phyloP scores from a whole-genome alignment of 2,329 filamentous ascomycete species.

The Phaeoacremonium minimum region DNA sequence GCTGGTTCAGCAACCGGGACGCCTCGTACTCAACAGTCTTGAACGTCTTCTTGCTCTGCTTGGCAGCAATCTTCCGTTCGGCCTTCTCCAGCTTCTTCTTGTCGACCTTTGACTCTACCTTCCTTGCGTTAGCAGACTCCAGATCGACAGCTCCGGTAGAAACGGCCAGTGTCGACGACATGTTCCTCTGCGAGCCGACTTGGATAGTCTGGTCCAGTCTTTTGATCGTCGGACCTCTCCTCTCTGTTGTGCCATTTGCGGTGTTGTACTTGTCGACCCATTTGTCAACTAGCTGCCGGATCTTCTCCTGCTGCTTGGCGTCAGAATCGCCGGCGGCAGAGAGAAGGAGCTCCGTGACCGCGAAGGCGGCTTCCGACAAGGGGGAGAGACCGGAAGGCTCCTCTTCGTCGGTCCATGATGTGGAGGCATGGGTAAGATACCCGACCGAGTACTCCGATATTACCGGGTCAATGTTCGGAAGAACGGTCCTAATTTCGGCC shows the following conservation, averaged over 20 bases:
- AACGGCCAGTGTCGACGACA: conserved; percentile 91
- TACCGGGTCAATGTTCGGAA: conserved; percentile 84
- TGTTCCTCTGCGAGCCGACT: conserved; percentile 88
- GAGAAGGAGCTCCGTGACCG: conserved; percentile 82
- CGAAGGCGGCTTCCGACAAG: conserved; percentile 75
- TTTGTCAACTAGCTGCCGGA: conserved; percentile 80
- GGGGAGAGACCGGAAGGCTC: conserved; percentile 65
- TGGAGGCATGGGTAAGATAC: conserved; percentile 91
- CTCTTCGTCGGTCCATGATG: conserved; percentile 70
- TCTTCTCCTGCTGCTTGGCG: conserved; percentile 66
- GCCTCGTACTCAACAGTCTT: conserved; percentile 98
- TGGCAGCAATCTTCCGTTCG: conserved; percentile 93
- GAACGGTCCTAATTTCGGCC: conserved; percentile 75
- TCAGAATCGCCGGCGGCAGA: conserved; percentile 88
- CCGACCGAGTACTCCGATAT: conserved; percentile 91
- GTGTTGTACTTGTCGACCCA: conserved; percentile 81
- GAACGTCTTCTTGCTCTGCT: conserved; percentile 97
- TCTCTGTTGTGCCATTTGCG: conserved; percentile 66
- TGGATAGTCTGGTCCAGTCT: conserved; percentile 93
- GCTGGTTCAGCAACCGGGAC: conserved; percentile 78
- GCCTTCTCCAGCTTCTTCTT: conserved; percentile 99
- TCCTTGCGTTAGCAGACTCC: conserved; percentile 86
- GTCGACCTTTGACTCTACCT: conserved; percentile 96
- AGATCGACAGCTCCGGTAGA: conserved; percentile 82
- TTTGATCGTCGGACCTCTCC: conserved; percentile 71